A percentile compares a stretch with the other conserved stretches of the same genome.
These are phyloP conservation scores for Apiospora marii DNA, from an alignment of 2,329 filamentous ascomycete species.

Conservation along the genomic window DNA sequence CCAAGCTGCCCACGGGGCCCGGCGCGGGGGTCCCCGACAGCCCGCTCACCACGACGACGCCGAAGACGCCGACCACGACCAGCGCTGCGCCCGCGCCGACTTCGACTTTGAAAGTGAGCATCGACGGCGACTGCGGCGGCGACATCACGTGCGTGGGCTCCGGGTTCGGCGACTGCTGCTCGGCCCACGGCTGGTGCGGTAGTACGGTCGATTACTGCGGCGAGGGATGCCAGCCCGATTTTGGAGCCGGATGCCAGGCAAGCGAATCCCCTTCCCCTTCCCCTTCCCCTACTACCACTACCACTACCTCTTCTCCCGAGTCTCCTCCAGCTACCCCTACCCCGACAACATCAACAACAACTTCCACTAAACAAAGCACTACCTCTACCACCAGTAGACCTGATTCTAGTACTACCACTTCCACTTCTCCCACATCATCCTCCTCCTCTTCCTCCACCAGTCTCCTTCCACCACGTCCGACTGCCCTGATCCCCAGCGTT, in stretches of 20 bases:
- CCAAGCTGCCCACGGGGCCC: slow-evolving; percentile 24
- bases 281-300: slow-evolving; percentile 30
- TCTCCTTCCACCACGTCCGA: not conserved
- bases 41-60: not conserved
- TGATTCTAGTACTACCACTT: slow-evolving; percentile 29
- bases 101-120: slow-evolving; percentile 33
- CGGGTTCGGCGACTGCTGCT: slow-evolving; percentile 41
- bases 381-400: slow-evolving; percentile 30
- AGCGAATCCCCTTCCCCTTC: slow-evolving; percentile 32
- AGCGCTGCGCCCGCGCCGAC: not conserved
- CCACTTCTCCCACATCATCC: slow-evolving; percentile 23
- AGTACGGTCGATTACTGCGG: slow-evolving; percentile 49
- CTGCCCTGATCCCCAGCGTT: slow-evolving; percentile 27
- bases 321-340: slow-evolving; percentile 31
- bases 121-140: slow-evolving; percentile 39
- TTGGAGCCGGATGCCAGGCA: slow-evolving; percentile 37
- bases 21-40: slow-evolving; percentile 29
- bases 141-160: slow-evolving; percentile 41
- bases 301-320: slow-evolving; percentile 28
- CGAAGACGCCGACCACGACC: not conserved
- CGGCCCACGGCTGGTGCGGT: slow-evolving; percentile 48
- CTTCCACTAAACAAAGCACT: slow-evolving; percentile 32
- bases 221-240: slow-evolving; percentile 47
- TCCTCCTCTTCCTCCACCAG: slow-evolving; percentile 23
- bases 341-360: slow-evolving; percentile 30